Percentiles rank a stretch among this genome's conserved stretches.
These are phyloP conservation scores for Chaetothyriales sp. DNA, from an alignment of 2,329 filamentous ascomycete species.

Conservation along the genomic window DNA sequence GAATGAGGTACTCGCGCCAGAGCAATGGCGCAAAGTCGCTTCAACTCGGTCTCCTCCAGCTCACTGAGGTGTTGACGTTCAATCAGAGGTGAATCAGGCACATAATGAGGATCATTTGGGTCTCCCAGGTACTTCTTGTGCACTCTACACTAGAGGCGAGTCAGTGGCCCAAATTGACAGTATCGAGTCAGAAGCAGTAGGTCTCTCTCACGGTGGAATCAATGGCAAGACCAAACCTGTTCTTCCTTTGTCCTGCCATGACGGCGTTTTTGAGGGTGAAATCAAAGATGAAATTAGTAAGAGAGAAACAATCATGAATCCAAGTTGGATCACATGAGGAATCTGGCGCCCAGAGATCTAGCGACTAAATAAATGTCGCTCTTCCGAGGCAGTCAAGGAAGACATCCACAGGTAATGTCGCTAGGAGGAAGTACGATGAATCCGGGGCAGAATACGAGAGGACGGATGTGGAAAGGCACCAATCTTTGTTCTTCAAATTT, in stretches of 20 bases:
- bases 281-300: neutral
- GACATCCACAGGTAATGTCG: neutral
- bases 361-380: neutral
- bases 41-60: conserved; percentile 24
- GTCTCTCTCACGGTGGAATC: neutral
- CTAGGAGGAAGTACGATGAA: neutral
- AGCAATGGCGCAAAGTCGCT: conserved; percentile 23
- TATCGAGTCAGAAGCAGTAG: neutral
- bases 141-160: neutral
- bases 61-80: conserved; percentile 23
- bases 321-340: neutral
- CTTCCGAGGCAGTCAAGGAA: neutral
- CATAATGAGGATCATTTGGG: conserved; percentile 20
- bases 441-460: neutral
- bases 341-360: neutral
- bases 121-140: conserved; percentile 26
- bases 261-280: neutral
- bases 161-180: neutral
- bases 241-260: neutral
- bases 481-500: neutral
- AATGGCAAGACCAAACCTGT: neutral
- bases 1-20: conserved; percentile 17
- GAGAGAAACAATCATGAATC: neutral
- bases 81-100: conserved; percentile 23
- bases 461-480: neutral